Evolutionary conservation across 345 rosid species (phyloP), one percentile per base, ranked within the genome.

Genomic region (Punica granatum): DNA sequence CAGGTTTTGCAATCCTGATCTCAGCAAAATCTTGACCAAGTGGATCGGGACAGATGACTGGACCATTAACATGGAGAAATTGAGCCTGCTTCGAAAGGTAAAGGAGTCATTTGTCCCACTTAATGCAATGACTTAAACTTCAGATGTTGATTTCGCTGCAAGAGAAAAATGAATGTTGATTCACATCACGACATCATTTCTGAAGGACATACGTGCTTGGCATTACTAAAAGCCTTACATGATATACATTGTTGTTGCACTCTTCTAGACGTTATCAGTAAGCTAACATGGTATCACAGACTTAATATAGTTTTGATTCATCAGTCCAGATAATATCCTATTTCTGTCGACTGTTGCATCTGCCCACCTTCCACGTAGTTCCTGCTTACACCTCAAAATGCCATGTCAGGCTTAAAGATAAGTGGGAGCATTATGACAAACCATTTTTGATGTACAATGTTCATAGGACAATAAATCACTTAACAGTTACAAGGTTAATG

Each of bases 41-140:
- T 84, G 88, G 82, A 84, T 70, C 64, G 81, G 84, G 39, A 75
- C 75, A 21, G 85, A 79, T 69, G 81, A 80, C 31, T 84, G 84
- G 88, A 72, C 72, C 26, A 37, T 70, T 30, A 73, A 80, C 68
- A 78, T 77, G 26, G 73, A 81, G 69, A 80, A 76, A 64, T 68
- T 84, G 73, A 56, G 41, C 14, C 49, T 13, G 46, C 84, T 81
- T 60, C 64, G 64, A 41, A 66, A 80, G 77, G 82, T 81, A 79
- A 68, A 37, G 15, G 25, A 21, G 1, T 2, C 37, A 36, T 16
- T 26, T 4, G 30, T 33, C 28, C 42, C 16, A 34, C 42, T 16
- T 60, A 12, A 15, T n/a, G 33, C 16, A 32, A n/a, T 25, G 1
- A 41, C 26, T 30, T 59, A 59, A 37, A 16, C 61, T 56, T 51